Conservation (phyloP, 2,329 filamentous ascomycete species). For the Trichoderma sp. region DNA sequence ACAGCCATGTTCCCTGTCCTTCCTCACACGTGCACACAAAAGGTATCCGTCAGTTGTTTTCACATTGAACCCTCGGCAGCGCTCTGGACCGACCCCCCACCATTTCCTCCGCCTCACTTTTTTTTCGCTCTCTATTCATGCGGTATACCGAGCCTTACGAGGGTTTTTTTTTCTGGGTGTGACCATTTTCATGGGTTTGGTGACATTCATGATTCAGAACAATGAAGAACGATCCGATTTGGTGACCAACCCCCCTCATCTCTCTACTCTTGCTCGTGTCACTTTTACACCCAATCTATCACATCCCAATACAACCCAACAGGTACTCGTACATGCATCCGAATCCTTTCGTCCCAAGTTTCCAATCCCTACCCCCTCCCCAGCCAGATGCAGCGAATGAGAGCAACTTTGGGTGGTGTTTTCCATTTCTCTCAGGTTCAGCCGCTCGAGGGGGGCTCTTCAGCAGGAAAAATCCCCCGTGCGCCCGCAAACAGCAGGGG, state of each 20-base stretch:
- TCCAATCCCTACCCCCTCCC: not conserved
- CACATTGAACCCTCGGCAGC: not conserved
- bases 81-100: not conserved
- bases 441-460: not conserved
- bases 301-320: not conserved
- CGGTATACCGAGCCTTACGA: not conserved
- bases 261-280: not conserved
- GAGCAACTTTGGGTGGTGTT: not conserved
- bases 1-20: conserved; percentile 7
- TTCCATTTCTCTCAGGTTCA: not conserved
- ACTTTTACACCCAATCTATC: not conserved
- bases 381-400: not conserved
- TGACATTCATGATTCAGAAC: not conserved
- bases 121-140: not conserved
- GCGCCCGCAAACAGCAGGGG: conserved; percentile 11
- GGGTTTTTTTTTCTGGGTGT: not conserved
- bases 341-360: not conserved
- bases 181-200: not conserved
- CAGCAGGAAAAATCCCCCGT: not conserved
- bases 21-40: not conserved
- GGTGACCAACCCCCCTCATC: not conserved
- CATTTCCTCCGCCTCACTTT: not conserved
- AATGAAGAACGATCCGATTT: not conserved
- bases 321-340: not conserved
- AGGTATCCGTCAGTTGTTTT: not conserved